Evolutionary conservation across 495 filamentous ascomycete genomes (phyloP).

Genomic region (Filosporella fistucella): DNA sequence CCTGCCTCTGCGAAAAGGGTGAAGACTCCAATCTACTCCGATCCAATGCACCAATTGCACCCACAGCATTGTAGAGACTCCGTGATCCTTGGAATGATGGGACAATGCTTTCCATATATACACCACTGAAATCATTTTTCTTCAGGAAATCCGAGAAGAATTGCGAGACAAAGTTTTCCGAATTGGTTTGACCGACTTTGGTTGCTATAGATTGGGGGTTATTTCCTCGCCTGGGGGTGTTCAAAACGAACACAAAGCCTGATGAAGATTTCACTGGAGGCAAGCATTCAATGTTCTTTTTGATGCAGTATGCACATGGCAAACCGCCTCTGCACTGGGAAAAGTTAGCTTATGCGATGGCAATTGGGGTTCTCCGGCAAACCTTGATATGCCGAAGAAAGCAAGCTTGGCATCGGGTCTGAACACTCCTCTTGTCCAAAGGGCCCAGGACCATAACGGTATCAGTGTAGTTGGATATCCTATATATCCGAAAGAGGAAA

Average conservation of each 20-base stretch:
- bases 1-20: neutral
- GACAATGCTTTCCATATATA: neutral
- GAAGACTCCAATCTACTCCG: neutral
- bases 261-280: neutral
- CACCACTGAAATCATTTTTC: conserved; percentile 9
- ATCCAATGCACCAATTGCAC: conserved; percentile 13
- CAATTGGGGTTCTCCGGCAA: neutral
- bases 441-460: conserved; percentile 2
- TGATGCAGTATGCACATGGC: conserved; percentile 16
- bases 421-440: conserved; percentile 4
- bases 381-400: conserved; percentile 15
- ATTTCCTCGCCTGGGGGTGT: neutral
- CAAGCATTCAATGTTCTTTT: conserved; percentile 8
- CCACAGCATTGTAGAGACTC: conserved; percentile 6
- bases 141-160: conserved; percentile 13
- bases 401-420: conserved; percentile 11
- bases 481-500: neutral
- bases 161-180: conserved; percentile 2
- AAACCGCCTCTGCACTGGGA: conserved; percentile 15
- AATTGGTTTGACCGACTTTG: neutral
- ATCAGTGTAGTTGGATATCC: neutral
- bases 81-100: conserved; percentile 3
- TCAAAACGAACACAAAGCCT: conserved; percentile 1
- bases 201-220: neutral
- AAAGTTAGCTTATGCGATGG: conserved; percentile 2